Conservation (phyloP, 2,329 filamentous ascomycete genomes). For the Coleophoma eucalyptorum region DNA sequence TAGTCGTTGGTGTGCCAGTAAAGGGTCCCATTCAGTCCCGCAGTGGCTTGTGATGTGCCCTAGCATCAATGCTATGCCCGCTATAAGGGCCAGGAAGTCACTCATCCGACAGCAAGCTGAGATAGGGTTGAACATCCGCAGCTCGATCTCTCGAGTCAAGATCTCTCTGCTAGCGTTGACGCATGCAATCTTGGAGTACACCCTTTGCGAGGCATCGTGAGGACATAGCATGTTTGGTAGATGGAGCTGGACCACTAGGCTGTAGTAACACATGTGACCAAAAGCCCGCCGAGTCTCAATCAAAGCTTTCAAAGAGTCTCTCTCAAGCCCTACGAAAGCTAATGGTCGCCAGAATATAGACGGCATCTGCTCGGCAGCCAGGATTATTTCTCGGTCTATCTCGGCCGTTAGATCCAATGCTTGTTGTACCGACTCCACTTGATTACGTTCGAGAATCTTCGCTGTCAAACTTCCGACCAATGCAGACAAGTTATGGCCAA, state of each 20-base stretch:
- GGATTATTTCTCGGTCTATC: conserved; percentile 30
- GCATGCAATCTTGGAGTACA: conserved; percentile 30
- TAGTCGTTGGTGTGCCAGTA: conserved; percentile 32
- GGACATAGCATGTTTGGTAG: conserved; percentile 31
- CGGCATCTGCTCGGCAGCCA: conserved; percentile 27
- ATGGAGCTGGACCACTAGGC: conserved; percentile 33
- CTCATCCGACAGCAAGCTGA: conserved; percentile 28
- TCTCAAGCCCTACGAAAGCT: conserved; percentile 15
- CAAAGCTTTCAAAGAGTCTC: conserved; percentile 13
- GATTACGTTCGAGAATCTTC: conserved; percentile 33
- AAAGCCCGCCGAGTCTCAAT: conserved; percentile 28
- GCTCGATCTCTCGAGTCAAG: conserved; percentile 28
- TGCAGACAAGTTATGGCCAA: neutral
- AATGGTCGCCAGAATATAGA: conserved; percentile 31
- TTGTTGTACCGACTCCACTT: conserved; percentile 7
- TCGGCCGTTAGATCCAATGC: conserved; percentile 14
- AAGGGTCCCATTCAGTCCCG: conserved; percentile 10
- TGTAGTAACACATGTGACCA: conserved; percentile 31
- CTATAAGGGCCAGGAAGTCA: conserved; percentile 32
- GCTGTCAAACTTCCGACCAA: conserved; percentile 18
- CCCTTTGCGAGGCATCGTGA: conserved; percentile 1
- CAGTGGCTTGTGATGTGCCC: conserved; percentile 29
- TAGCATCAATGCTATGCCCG: conserved; percentile 31
- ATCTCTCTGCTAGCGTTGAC: conserved; percentile 34
- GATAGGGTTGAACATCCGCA: conserved; percentile 26